phyloP scores from a whole-genome alignment of 2,329 filamentous ascomycete species.

The Gaeumannomyces sp. region DNA sequence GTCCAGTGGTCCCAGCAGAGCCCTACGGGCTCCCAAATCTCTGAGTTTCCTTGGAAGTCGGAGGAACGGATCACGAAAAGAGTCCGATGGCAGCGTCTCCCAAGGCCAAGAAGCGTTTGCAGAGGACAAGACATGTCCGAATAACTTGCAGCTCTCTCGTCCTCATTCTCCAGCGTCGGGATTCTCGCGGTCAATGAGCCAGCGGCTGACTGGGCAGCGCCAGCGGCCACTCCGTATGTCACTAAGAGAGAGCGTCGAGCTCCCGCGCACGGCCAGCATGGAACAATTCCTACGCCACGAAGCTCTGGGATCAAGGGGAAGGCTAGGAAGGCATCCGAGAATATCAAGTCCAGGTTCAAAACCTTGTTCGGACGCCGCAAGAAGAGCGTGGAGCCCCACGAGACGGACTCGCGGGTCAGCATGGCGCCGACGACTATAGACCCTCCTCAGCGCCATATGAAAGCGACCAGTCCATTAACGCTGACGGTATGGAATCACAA shows the following conservation, averaged over 20 bases:
- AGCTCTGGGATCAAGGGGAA: constrained; percentile 39
- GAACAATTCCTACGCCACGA: constrained; percentile 17
- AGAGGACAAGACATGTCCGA: neutral
- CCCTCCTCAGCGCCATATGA: neutral
- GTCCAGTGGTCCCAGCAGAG: constrained; percentile 13
- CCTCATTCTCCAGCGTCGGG: constrained; percentile 16
- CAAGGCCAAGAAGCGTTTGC: neutral
- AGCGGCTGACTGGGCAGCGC: constrained; percentile 10
- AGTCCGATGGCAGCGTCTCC: neutral
- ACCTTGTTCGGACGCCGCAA: constrained; percentile 29
- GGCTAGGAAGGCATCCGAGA: constrained; percentile 56
- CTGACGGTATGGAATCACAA: constrained; percentile 8
- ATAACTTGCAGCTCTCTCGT: neutral
- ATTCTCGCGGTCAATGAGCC: constrained; percentile 14
- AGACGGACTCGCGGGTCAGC: constrained; percentile 5
- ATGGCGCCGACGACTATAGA: neutral
- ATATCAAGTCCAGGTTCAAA: constrained; percentile 54
- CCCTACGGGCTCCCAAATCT: constrained; percentile 44
- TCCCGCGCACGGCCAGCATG: constrained; percentile 7
- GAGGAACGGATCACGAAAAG: neutral
- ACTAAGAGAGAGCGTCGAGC: constrained; percentile 10
- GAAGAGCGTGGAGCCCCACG: constrained; percentile 8
- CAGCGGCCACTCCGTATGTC: constrained; percentile 5
- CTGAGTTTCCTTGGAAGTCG: constrained; percentile 43
- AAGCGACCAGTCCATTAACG: constrained; percentile 6